phyloP scores from a whole-genome alignment of 805 yeast genomes.

The Candida vartiovaarae region DNA sequence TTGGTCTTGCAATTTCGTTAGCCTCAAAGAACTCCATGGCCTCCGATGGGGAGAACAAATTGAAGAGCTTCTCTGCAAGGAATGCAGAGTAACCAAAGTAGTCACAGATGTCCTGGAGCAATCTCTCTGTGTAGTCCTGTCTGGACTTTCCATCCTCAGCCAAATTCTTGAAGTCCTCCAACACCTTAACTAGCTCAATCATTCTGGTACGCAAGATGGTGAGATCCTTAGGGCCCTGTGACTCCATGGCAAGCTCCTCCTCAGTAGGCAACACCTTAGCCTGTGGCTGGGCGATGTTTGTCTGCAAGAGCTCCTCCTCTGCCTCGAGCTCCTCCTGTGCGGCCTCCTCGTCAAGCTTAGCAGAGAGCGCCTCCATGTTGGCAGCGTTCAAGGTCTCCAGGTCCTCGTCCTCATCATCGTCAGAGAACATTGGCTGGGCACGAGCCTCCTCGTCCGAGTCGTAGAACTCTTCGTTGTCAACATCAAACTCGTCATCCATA shows the following conservation, averaged over 20 bases:
- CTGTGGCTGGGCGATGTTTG: constrained; percentile 56
- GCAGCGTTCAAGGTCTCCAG: constrained; percentile 71
- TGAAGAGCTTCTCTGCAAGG: constrained; percentile 89
- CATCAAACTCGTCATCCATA: constrained; percentile 45
- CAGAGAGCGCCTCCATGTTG: constrained; percentile 76
- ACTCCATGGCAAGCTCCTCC: constrained; percentile 47
- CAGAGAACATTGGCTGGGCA: constrained; percentile 23
- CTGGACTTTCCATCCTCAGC: constrained; percentile 86
- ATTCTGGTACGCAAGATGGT: constrained; percentile 86
- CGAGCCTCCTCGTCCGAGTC: constrained; percentile 23
- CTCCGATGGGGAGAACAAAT: constrained; percentile 88
- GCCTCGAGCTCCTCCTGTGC: constrained; percentile 57
- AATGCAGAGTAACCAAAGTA: constrained; percentile 91
- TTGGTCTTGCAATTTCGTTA: constrained; percentile 93
- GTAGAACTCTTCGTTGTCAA: constrained; percentile 35
- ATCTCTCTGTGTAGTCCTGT: constrained; percentile 70
- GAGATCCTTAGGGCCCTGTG: constrained; percentile 60
- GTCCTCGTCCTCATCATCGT: constrained; percentile 45
- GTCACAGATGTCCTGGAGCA: constrained; percentile 79
- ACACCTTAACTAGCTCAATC: constrained; percentile 89
- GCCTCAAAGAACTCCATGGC: constrained; percentile 99
- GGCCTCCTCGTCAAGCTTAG: constrained; percentile 53
- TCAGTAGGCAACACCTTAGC: constrained; percentile 70
- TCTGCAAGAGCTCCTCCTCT: constrained; percentile 53
- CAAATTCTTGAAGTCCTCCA: constrained; percentile 78